Evolutionary conservation across 192 early-diverging fungal genomes (phyloP), one percentile per base, ranked within the genome.

Genomic region (Backusella luteola): DNA sequence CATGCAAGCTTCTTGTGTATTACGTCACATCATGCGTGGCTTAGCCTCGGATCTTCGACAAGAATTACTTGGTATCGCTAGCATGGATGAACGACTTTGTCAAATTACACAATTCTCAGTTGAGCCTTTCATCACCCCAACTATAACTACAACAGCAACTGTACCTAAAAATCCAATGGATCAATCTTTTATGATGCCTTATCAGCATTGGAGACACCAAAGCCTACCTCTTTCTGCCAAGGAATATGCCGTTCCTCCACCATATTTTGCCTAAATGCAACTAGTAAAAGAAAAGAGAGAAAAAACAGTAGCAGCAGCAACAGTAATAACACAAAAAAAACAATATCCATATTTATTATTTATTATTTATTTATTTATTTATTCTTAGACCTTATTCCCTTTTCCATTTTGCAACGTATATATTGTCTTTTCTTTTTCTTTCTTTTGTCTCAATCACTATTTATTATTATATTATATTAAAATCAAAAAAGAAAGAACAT

Each of bases 1-100:
- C 73, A 87, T 81, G 75, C 90, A 91, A 80, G 90, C 90, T 14
- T 85, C 85, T 36, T 74, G 84, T 46, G 76, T 84, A 39, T 79
- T 81, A 49, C 80, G 80, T 36, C 88, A 90, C 72, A 80, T 86
- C 3, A 78, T 90, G 42, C 86, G 84, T 38, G 88, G 88, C 32
- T 71, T 79, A 32, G 74, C 81, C 12, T 38, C 70, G 41, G 74
- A 72, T 53, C 71, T 83, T 19, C 32, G 59, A 49, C 69, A 75
- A 29, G 74, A 83, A 39, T 35, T 83, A 52, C 49, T 76, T 63
- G 34, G 52, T 38, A 79, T 83, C 6, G 59, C 74, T 34, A 68
- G 49, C 5, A 44, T 70, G 26, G 81, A 83, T 38, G 36, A 78
- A 32, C 35, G 41, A 23, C 19, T 83, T 1, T 66, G 74, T 46